A percentile compares a stretch with the other conserved stretches of the same genome.
Evolutionary conservation across 225 moss, liverwort and hornwort species (phyloP).

Genomic region (Polytrichum formosum): DNA sequence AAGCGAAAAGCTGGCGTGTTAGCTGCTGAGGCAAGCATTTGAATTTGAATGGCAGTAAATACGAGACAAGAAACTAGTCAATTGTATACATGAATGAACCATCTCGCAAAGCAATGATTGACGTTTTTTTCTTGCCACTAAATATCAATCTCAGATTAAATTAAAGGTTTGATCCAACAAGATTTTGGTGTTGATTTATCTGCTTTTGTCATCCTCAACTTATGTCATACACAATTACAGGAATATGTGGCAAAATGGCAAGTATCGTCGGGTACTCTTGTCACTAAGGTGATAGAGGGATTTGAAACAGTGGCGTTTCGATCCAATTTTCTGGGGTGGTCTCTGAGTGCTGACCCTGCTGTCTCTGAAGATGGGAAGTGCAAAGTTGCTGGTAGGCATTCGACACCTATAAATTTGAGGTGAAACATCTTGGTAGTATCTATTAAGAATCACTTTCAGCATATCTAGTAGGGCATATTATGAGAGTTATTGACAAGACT

Average conservation of each 20-base stretch:
- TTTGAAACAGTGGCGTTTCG: slow-evolving; percentile 53
- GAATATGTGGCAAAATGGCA: neutral
- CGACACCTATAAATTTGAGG: neutral
- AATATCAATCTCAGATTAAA: no score
- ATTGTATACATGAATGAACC: no score
- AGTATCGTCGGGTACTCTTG: slow-evolving; percentile 10
- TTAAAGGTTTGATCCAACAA: no score
- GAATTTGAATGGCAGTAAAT: neutral
- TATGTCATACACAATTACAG: neutral
- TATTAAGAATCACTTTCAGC: neutral
- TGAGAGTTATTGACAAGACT: neutral
- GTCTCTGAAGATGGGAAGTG: slow-evolving; percentile 59
- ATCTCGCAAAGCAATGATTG: no score
- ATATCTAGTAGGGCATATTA: neutral
- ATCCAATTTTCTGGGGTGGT: slow-evolving; percentile 52
- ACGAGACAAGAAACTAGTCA: no score
- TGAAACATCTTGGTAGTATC: neutral
- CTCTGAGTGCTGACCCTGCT: slow-evolving; percentile 31
- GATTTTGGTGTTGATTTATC: no score
- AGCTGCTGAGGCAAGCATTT: slow-evolving; percentile 44
- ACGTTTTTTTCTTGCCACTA: no score
- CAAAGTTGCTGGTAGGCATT: slow-evolving; percentile 52
- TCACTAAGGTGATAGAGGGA: slow-evolving; percentile 55
- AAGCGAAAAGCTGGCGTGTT: slow-evolving; percentile 42
- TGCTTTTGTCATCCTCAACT: no score